A percentile compares a stretch with the other conserved stretches of the same genome.
Evolutionary conservation across 1,284 basidiomycete species (phyloP).

Genomic region (Fomitopsis schrenkii): DNA sequence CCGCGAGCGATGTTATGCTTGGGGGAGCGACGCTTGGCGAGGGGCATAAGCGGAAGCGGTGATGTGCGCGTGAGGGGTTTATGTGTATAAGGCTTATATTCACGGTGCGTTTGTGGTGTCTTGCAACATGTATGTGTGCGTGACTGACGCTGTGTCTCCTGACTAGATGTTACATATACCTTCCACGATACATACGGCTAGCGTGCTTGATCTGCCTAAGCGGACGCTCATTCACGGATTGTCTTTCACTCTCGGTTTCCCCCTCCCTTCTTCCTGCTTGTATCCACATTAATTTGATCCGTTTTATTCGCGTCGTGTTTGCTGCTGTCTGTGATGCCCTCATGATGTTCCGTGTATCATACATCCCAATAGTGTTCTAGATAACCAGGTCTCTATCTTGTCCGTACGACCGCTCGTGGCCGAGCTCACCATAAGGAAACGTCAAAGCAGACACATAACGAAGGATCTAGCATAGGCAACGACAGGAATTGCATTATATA

Average conservation of each 20-base stretch:
- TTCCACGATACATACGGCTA: not conserved
- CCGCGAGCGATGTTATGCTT: slow-evolving; percentile 17
- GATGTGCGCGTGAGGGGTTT: not conserved
- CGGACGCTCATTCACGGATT: not conserved
- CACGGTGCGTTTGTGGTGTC: not conserved
- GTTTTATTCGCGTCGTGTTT: not conserved
- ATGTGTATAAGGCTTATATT: not conserved
- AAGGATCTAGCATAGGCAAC: slow-evolving; percentile 3
- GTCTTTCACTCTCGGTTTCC: not conserved
- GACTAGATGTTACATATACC: not conserved
- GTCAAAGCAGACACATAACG: not conserved
- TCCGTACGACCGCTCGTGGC: not conserved
- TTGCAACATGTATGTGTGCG: not conserved
- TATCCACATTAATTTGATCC: not conserved
- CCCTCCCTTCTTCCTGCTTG: not conserved
- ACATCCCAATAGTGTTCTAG: not conserved
- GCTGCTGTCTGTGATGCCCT: not conserved
- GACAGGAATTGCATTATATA: slow-evolving; percentile 9
- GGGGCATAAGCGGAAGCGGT: slow-evolving; percentile 31
- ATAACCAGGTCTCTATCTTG: not conserved
- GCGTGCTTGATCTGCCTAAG: not conserved
- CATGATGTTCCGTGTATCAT: not conserved
- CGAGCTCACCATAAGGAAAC: not conserved
- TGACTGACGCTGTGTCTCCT: not conserved
- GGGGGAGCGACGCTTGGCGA: slow-evolving; percentile 14